These are phyloP conservation scores for Torulaspora pretoriensis DNA, from an alignment of 1,139 yeast species.

Conservation along the genomic window DNA sequence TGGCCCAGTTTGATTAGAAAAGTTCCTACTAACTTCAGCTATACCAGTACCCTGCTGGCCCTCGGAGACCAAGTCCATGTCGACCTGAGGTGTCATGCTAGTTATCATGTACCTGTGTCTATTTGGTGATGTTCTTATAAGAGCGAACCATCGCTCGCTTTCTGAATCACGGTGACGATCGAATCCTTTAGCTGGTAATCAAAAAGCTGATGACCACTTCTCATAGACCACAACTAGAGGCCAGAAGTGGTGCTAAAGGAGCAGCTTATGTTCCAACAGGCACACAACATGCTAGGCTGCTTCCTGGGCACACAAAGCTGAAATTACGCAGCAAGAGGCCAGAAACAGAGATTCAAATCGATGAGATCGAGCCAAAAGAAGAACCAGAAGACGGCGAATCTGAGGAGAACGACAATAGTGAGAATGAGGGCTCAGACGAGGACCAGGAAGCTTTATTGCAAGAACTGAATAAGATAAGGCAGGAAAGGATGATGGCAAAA, in stretches of 20 bases:
- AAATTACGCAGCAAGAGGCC: conserved; percentile 46
- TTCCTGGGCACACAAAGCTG: conserved; percentile 66
- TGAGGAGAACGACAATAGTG: conserved; percentile 30
- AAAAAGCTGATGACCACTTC: conserved; percentile 68
- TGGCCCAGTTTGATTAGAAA: conserved; percentile 1
- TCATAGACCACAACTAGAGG: conserved; percentile 85
- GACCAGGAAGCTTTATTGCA: conserved; percentile 42
- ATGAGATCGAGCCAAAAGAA: conserved; percentile 18
- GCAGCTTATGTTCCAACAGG: conserved; percentile 41
- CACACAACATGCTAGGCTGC: conserved; percentile 61
- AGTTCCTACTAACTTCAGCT: background rate
- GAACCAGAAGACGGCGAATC: conserved; percentile 22
- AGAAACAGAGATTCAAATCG: conserved; percentile 1
- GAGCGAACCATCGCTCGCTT: conserved; percentile 1
- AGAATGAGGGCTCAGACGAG: conserved; percentile 24
- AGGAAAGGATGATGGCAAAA: conserved; percentile 41
- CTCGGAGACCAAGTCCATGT: background rate
- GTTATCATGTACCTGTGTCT: background rate
- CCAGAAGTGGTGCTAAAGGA: conserved; percentile 66
- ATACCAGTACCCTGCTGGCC: background rate
- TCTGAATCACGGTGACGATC: background rate
- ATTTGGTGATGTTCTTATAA: background rate
- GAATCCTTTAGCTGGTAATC: background rate
- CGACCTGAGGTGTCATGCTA: background rate
- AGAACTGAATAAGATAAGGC: conserved; percentile 53